Evolutionary conservation across 192 early-diverging fungal species (phyloP), one percentile per base, ranked within the genome.

Genomic region (Funneliformis mosseae): DNA sequence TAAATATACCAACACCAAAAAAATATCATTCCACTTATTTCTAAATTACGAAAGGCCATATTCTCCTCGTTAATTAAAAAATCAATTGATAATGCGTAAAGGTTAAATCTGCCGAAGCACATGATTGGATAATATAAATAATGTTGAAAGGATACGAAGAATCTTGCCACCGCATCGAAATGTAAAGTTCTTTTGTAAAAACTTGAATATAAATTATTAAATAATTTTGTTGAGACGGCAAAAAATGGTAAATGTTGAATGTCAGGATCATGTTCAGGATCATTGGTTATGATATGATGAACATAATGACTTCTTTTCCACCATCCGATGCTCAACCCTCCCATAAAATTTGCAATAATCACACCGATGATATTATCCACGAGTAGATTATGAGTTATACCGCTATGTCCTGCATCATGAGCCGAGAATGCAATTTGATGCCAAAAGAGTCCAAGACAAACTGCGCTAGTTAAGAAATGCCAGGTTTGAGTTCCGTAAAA

Each of bases 221-320:
- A 92, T 81, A 97, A 91, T 38, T 90, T 85, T 46, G 92, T 91
- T 16, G 94, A 92, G 39, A 99, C 86, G 8, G 97, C 96, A 81
- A 97, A 91, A 88, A 99, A 97, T 50, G 97, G 97, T 85, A 99
- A 80, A 83, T 97, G 97, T 87, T 99, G 97, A 83, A 99, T 97
- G 84, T 99, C 96, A 1, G 97, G 97, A 85, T 99, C 97, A 87
- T 99, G 92, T 83, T 95, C 93, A 11, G 93, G 91, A 83, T 96
- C 88, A 88, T 99, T 99, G 75, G 97, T 97, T 66, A 97, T 89
- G 63, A 97, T 95, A 87, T 99, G 97, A 86, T 99, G 97, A 50
- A 97, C 94, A 85, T 99, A 94, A 87, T 99, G 97, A 84, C 90
- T 95, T 77, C 93, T 92, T 83, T 99, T 99, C 97, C 97, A 99